Percentiles rank a stretch among this genome's conserved stretches.
Evolutionary conservation across 2,329 filamentous ascomycete genomes (phyloP).

Genomic region (Blastomyces gilchristii): DNA sequence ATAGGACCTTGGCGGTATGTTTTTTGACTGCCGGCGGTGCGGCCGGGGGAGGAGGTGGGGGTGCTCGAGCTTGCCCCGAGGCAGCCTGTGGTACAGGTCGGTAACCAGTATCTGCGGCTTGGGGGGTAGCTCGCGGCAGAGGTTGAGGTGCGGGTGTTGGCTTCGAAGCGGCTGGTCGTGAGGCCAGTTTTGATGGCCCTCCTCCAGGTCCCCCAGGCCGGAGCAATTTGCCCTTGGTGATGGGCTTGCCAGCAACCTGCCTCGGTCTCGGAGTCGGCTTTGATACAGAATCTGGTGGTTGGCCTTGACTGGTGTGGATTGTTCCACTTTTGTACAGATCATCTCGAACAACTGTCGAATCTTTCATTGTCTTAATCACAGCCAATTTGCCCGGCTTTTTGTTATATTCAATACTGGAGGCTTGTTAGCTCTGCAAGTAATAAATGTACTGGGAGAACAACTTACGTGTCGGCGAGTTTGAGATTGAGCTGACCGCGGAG

Average conservation of each 20-base stretch:
- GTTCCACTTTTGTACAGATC: slow-evolving; percentile 92
- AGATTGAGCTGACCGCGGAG: slow-evolving; percentile 73
- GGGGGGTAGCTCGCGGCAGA: slow-evolving; percentile 20
- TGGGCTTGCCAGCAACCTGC: slow-evolving; percentile 75
- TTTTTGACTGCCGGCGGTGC: slow-evolving; percentile 52
- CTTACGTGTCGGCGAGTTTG: slow-evolving; percentile 61
- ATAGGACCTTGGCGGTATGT: slow-evolving; percentile 77
- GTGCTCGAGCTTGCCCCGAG: slow-evolving; percentile 48
- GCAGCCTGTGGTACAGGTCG: slow-evolving; percentile 42
- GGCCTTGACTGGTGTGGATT: slow-evolving; percentile 76
- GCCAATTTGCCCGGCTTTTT: slow-evolving; percentile 96
- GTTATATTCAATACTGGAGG: slow-evolving; percentile 68
- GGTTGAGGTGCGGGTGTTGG: slow-evolving; percentile 28
- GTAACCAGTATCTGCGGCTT: slow-evolving; percentile 26
- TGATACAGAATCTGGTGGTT: slow-evolving; percentile 72
- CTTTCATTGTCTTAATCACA: slow-evolving; percentile 79
- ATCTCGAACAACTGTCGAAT: slow-evolving; percentile 58
- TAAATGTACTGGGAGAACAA: slow-evolving; percentile 14
- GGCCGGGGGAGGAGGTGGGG: slow-evolving; percentile 56
- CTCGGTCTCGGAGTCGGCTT: slow-evolving; percentile 79
- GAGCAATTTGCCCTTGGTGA: slow-evolving; percentile 86
- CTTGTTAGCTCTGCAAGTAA: slow-evolving; percentile 13
- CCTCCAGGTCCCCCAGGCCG: slow-evolving; percentile 80
- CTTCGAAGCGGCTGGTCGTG: slow-evolving; percentile 33
- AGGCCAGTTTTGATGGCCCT: slow-evolving; percentile 61